phyloP scores from a whole-genome alignment of 768 basidiomycete species.

The Lentinula boryana region DNA sequence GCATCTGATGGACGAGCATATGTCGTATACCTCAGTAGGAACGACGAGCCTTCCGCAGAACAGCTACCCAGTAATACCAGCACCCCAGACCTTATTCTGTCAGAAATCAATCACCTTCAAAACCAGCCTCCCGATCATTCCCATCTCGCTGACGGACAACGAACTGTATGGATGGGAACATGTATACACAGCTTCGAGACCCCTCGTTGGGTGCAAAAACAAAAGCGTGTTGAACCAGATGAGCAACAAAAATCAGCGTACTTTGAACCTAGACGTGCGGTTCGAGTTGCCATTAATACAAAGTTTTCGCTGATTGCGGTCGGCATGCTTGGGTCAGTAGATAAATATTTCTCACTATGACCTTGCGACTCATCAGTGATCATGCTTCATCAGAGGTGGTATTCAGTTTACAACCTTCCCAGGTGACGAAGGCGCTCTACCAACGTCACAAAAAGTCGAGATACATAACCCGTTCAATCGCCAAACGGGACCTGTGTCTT shows the following conservation, averaged over 20 bases:
- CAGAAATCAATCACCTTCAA: constrained; percentile 11
- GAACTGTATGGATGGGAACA: constrained; percentile 60
- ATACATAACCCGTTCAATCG: constrained; percentile 58
- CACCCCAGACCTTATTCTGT: not conserved
- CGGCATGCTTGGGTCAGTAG: constrained; percentile 59
- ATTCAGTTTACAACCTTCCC: constrained; percentile 69
- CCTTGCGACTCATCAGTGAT: not conserved
- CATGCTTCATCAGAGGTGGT: constrained; percentile 40
- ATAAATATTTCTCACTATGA: not conserved
- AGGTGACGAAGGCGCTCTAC: constrained; percentile 47
- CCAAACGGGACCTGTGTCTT: constrained; percentile 53
- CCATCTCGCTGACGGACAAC: constrained; percentile 12
- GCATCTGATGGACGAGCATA: constrained; percentile 83
- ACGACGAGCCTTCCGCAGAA: constrained; percentile 14
- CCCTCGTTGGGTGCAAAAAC: constrained; percentile 79
- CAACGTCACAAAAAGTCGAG: constrained; percentile 55
- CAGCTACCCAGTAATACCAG: not conserved
- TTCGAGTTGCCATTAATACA: constrained; percentile 62
- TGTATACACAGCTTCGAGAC: constrained; percentile 73
- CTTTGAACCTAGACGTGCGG: constrained; percentile 61
- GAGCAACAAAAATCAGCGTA: constrained; percentile 29
- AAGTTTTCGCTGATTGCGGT: constrained; percentile 81
- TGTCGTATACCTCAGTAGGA: constrained; percentile 60
- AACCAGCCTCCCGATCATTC: constrained; percentile 7
- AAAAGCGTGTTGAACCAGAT: constrained; percentile 45